Evolutionary conservation across 805 yeast species (phyloP).

Genomic region (Suhomyces pyralidae): DNA sequence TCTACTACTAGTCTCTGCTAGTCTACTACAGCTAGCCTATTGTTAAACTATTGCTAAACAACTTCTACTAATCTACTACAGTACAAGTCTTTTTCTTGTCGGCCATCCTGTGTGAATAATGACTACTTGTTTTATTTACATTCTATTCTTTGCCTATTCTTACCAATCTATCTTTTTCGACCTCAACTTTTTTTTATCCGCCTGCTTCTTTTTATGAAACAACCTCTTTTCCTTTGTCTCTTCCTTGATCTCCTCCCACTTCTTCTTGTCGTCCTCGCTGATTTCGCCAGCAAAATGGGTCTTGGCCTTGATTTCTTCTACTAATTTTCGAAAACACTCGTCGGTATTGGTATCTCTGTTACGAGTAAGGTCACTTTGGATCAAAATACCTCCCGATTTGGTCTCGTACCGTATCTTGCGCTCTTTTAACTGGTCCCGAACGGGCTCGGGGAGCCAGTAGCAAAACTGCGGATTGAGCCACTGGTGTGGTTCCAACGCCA

Average conservation of each 20-base stretch:
- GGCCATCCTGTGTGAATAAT: too few species aligned
- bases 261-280: conserved; percentile 42
- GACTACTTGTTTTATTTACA: too few species aligned
- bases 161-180: conserved; percentile 33
- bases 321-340: conserved; percentile 59
- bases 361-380: conserved; percentile 60
- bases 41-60: too few species aligned
- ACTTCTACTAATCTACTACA: too few species aligned
- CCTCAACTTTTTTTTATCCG: conserved; percentile 38
- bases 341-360: conserved; percentile 55
- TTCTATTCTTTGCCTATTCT: neutral
- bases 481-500: conserved; percentile 41
- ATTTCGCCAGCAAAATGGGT: conserved; percentile 50
- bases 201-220: conserved; percentile 31
- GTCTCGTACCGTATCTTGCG: conserved; percentile 52
- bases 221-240: conserved; percentile 31
- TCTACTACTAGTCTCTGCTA: too few species aligned
- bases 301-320: conserved; percentile 46
- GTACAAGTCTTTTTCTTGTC: neutral
- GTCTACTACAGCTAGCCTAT: too few species aligned
- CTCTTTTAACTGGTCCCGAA: conserved; percentile 39
- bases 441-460: conserved; percentile 58
- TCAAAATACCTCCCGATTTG: conserved; percentile 50
- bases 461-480: conserved; percentile 42
- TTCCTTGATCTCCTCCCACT: conserved; percentile 47